A percentile compares a stretch with the other conserved stretches of the same genome.
These are phyloP conservation scores for Triglochin maritima DNA, from an alignment of 106 monocot species.

Conservation along the genomic window DNA sequence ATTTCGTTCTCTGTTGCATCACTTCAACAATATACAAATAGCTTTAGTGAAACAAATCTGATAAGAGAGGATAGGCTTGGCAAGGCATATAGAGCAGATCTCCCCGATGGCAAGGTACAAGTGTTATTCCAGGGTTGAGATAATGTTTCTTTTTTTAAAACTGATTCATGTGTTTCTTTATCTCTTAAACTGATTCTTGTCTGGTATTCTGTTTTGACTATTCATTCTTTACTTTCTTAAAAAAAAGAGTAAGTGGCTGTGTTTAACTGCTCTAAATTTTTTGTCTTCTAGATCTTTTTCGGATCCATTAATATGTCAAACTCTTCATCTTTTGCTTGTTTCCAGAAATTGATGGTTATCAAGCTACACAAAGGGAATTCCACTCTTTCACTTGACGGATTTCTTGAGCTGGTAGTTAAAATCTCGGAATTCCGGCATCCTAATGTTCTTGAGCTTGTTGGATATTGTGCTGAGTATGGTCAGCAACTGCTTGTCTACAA, in stretches of 20 bases:
- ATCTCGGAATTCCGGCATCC: constrained; percentile 76
- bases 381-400: constrained; percentile 51
- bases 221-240: background rate
- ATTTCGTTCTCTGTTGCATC: constrained; percentile 72
- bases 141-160: background rate
- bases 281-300: background rate
- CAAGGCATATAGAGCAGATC: constrained; percentile 64
- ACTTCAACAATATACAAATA: constrained; percentile 92
- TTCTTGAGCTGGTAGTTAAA: constrained; percentile 53
- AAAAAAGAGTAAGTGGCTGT: background rate
- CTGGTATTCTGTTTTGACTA: background rate
- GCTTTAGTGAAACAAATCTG: constrained; percentile 80
- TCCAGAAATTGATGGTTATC: constrained; percentile 76
- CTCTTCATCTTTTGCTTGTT: background rate
- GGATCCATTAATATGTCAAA: background rate
- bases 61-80: constrained; percentile 70
- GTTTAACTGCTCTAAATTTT: background rate
- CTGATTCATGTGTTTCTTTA: background rate
- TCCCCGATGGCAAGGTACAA: constrained; percentile 75
- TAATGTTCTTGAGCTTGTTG: constrained; percentile 79
- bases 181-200: background rate
- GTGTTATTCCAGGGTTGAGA: background rate
- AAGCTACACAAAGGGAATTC: constrained; percentile 69
- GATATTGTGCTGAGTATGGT: constrained; percentile 89
- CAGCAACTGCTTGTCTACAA: constrained; percentile 79